Conservation (phyloP, 371 early-diverging fungal species). For the Thermomucor indicae-seudaticae region DNA sequence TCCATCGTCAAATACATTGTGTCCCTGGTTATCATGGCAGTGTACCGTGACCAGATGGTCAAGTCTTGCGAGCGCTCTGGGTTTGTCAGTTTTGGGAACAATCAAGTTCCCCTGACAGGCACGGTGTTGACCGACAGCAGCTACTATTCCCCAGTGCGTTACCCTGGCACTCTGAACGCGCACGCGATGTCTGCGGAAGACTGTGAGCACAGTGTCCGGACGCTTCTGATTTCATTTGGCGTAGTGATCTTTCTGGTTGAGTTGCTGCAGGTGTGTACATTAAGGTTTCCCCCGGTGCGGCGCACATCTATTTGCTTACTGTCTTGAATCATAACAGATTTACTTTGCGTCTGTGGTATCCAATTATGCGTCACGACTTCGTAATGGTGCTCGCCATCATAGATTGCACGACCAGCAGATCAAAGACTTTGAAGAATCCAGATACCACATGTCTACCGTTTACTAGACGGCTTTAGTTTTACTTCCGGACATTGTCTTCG, state of each 20-base stretch:
- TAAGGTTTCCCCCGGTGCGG: not conserved
- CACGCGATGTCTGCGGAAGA: conserved; percentile 23
- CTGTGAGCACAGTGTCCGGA: conserved; percentile 24
- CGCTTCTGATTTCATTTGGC: conserved; percentile 31
- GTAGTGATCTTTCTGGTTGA: conserved; percentile 30
- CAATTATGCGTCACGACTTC: conserved; percentile 40
- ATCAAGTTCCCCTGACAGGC: conserved; percentile 23
- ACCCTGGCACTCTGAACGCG: conserved; percentile 36
- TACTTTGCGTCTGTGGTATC: conserved; percentile 46
- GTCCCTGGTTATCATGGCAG: conserved; percentile 33
- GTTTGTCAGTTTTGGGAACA: conserved; percentile 34
- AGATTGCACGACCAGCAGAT: conserved; percentile 49
- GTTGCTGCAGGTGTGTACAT: conserved; percentile 31
- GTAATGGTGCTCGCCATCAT: conserved; percentile 48
- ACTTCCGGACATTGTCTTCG: not conserved
- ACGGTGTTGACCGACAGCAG: conserved; percentile 21
- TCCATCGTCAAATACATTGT: conserved; percentile 39
- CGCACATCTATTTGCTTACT: not conserved
- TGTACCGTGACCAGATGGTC: conserved; percentile 25
- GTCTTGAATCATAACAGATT: conserved; percentile 15
- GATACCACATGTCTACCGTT: conserved; percentile 49
- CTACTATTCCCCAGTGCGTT: conserved; percentile 42
- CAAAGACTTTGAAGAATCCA: conserved; percentile 48
- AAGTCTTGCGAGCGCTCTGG: conserved; percentile 41
- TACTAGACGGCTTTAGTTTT: conserved; percentile 21